Percentiles rank a stretch among this genome's conserved stretches.
phyloP scores from a whole-genome alignment of 495 filamentous ascomycete genomes.

The Tetracladium marchalianum region DNA sequence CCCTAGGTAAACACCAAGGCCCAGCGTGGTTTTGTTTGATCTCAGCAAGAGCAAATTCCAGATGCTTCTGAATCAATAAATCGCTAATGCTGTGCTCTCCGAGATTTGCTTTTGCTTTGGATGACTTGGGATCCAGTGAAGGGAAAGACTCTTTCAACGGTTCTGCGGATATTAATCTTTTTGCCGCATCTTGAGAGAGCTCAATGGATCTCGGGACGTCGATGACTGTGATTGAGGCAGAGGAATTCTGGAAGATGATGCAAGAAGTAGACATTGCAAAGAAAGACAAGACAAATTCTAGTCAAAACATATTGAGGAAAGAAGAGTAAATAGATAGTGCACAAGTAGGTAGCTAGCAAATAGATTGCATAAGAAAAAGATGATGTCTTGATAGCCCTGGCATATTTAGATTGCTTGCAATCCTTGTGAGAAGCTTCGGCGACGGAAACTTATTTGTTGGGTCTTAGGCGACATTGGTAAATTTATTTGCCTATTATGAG shows the following conservation, averaged over 20 bases:
- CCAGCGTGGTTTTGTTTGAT: slow-evolving; percentile 25
- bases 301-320: background rate
- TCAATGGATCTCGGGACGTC: slow-evolving; percentile 21
- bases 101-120: slow-evolving; percentile 11
- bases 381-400: background rate
- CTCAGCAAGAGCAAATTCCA: slow-evolving; percentile 28
- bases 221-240: slow-evolving; percentile 5
- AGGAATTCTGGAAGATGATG: slow-evolving; percentile 13
- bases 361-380: background rate
- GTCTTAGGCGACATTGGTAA: too few species aligned
- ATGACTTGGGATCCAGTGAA: slow-evolving; percentile 16
- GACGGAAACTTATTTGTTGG: too few species aligned
- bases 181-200: slow-evolving; percentile 8
- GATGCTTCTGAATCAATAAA: slow-evolving; percentile 10
- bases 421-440: too few species aligned
- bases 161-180: slow-evolving; percentile 4
- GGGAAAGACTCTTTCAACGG: slow-evolving; percentile 14
- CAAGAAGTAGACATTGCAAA: slow-evolving; percentile 10
- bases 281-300: background rate
- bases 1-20: slow-evolving; percentile 35
- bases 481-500: too few species aligned
- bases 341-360: background rate
- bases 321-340: background rate
- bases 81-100: slow-evolving; percentile 6
- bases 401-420: too few species aligned